Conservation (phyloP, 331 rosid genomes). For the Phaseolus coccineus region DNA sequence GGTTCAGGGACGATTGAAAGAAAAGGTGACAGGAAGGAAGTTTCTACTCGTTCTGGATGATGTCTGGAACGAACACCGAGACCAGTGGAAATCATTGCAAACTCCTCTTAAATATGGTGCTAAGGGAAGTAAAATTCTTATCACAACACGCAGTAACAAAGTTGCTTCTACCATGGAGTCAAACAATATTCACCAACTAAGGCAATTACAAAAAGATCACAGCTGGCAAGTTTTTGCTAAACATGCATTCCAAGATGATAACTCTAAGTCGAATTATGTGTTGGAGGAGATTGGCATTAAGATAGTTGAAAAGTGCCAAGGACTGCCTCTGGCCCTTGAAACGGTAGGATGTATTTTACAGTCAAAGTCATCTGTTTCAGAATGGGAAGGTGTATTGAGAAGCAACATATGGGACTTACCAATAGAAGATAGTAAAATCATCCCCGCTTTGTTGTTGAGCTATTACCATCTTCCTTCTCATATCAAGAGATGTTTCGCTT, state of each 20-base stretch:
- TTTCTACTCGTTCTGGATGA: too few relatives aligned
- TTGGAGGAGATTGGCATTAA: neutral
- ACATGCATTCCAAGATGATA: neutral
- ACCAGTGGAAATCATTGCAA: too few relatives aligned
- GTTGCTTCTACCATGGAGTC: too few relatives aligned
- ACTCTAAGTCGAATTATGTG: neutral
- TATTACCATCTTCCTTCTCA: neutral
- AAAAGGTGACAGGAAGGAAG: too few relatives aligned
- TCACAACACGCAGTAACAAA: too few relatives aligned
- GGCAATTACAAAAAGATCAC: too few relatives aligned
- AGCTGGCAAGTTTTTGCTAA: too few relatives aligned
- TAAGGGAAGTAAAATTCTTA: too few relatives aligned
- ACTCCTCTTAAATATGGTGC: too few relatives aligned
- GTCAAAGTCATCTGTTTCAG: neutral
- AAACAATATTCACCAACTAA: too few relatives aligned
- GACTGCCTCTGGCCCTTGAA: neutral
- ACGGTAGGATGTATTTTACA: neutral
- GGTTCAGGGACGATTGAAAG: too few relatives aligned
- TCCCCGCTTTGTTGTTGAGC: neutral
- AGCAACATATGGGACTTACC: neutral
- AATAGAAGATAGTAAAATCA: neutral
- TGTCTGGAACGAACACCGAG: too few relatives aligned
- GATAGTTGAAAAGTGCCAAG: slow-evolving; percentile 17
- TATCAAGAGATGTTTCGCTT: neutral
- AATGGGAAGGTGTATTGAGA: neutral